Conservation (phyloP, 2,329 filamentous ascomycete species). For the Orbilia blumenaviensis region DNA sequence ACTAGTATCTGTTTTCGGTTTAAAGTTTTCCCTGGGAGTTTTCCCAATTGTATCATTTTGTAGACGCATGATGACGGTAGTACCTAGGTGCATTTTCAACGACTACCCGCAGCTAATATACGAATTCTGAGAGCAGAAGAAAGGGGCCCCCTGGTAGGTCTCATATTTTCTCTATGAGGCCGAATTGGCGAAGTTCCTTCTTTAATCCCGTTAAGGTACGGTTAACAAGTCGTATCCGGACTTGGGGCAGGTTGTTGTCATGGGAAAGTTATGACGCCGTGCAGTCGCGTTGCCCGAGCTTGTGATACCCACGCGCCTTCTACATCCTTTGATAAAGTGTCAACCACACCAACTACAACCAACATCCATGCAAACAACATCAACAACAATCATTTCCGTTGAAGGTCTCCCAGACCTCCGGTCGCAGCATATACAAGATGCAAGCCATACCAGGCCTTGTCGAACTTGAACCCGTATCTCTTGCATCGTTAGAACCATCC, state of each 20-base stretch:
- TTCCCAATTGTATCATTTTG: too few species aligned
- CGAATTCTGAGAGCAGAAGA: too few species aligned
- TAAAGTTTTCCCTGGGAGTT: too few species aligned
- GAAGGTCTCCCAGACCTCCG: slow-evolving; percentile 21
- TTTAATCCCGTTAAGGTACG: background rate
- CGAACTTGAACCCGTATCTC: slow-evolving; percentile 24
- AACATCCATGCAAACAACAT: slow-evolving; percentile 6
- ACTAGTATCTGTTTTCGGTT: too few species aligned
- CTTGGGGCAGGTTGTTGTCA: slow-evolving; percentile 12
- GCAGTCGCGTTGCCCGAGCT: slow-evolving; percentile 12
- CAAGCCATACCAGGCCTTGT: slow-evolving; percentile 25
- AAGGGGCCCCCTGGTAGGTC: too few species aligned
- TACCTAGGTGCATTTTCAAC: too few species aligned
- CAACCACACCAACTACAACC: slow-evolving; percentile 3
- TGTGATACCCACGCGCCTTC: slow-evolving; percentile 13
- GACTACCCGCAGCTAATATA: too few species aligned
- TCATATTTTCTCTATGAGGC: background rate
- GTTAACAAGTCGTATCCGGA: background rate
- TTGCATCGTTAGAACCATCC: slow-evolving; percentile 38
- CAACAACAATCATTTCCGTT: background rate
- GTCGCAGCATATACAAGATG: slow-evolving; percentile 18
- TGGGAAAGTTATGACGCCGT: slow-evolving; percentile 4
- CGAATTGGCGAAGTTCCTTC: background rate
- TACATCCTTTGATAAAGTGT: background rate
- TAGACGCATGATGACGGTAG: too few species aligned